Evolutionary conservation across 441 rosid species (phyloP), one percentile per base, ranked within the genome.

Genomic region (Iberis amara): DNA sequence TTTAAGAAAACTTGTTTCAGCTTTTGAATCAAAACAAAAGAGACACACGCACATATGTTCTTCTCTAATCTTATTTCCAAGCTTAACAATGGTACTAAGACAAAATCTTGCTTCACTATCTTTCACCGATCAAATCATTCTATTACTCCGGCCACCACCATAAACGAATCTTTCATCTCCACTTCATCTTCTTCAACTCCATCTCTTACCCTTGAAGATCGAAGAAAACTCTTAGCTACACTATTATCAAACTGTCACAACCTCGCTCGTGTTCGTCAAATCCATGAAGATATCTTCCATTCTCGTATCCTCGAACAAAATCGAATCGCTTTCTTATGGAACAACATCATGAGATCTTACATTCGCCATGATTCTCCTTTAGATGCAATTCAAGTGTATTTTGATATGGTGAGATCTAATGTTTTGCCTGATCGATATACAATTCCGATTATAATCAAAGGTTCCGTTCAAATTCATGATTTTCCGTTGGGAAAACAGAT

Each of bases 301-400:
- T 77, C 73, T 42, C 53, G 56, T 6, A 12, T 81, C 41, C 80
- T 83, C n/a, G 59, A 63, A 9, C 39, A 68, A 6, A 48, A 53
- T 36, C 52, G 70, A 0, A 61, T 42, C 37, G 48, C 91, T 12
- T 77, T 83, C 48, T 78, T 79, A 42, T 80, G 82, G 80, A 89
- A 86, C 72, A 80, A 81, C 50, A 51, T 89, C 43, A 76, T 83
- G 36, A 75, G 97, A 55, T 72, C 86, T 3, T 89, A 81, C 56
- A 55, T 81, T 7, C 74, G 82, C 43, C 69, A 74, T 13, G 75
- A 68, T 13, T 74, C 79, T 53, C 86, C 92, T 31, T 33, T 43
- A 8, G 77, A 71, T 59, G 76, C 87, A 0, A 10, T 85, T 23
- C 56, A 27, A 2, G 53, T 76, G 30, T 85, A 73, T 30, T 18